A percentile compares a stretch with the other conserved stretches of the same genome.
These are phyloP conservation scores for Populus pruinosa DNA, from an alignment of 345 rosid species.

Conservation along the genomic window DNA sequence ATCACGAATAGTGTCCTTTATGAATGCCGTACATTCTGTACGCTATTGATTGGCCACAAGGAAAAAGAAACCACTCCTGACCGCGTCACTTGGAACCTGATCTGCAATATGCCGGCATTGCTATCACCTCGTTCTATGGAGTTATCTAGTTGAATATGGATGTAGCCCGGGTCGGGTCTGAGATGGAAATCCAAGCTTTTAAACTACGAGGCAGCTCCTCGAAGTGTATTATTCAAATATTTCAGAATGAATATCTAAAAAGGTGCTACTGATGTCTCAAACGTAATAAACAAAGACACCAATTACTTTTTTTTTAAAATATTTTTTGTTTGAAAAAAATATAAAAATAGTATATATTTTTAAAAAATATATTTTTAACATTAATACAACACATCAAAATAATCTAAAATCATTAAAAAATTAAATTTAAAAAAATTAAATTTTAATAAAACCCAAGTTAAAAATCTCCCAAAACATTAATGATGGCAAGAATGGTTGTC, in stretches of 20 bases:
- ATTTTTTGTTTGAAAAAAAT: no score
- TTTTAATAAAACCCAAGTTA: no score
- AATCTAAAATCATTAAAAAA: no score
- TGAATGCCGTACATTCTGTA: constrained; percentile 48
- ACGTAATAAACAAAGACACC: no score
- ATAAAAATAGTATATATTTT: no score
- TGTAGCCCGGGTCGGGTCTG: neutral
- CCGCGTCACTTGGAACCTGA: neutral
- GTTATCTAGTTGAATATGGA: neutral
- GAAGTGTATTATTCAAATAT: neutral
- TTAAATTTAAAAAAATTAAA: no score
- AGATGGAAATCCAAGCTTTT: neutral
- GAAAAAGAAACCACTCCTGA: neutral
- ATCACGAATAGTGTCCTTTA: constrained; percentile 54
- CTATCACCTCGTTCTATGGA: neutral
- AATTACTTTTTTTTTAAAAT: no score
- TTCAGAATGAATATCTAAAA: neutral
- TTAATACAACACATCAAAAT: no score
- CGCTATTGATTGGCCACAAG: constrained; percentile 26
- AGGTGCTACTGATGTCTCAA: neutral
- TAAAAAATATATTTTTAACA: no score
- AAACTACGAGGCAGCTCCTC: no score
- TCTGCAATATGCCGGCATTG: neutral
- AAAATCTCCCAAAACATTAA: no score
- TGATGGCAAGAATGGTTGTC: no score